Conservation (phyloP, 1,284 basidiomycete genomes). For the Naganishia liquefaciens region DNA sequence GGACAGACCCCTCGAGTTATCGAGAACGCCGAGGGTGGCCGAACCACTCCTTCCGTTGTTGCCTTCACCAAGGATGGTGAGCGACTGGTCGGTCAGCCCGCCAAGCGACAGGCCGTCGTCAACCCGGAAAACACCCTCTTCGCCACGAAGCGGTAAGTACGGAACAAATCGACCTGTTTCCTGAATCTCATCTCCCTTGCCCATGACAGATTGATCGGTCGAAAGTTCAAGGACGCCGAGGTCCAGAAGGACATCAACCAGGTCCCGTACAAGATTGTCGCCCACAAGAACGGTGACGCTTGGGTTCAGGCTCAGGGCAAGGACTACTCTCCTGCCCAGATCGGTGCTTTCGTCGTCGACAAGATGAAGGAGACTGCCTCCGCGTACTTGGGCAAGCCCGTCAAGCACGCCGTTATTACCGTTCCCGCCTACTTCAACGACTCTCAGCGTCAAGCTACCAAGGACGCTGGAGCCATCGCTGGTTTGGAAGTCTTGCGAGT, state of each 20-base stretch:
- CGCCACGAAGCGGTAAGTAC: conserved; percentile 79
- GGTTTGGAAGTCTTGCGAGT: conserved; percentile 96
- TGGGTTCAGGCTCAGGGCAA: conserved; percentile 71
- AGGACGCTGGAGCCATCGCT: conserved; percentile 94
- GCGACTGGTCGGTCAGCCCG: conserved; percentile 90
- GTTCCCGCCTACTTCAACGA: conserved; percentile 99
- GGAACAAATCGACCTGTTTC: neutral
- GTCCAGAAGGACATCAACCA: conserved; percentile 81
- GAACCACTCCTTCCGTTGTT: conserved; percentile 96
- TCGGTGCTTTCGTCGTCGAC: conserved; percentile 77
- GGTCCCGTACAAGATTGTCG: conserved; percentile 72
- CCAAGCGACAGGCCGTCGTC: conserved; percentile 95
- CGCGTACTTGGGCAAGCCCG: conserved; percentile 84
- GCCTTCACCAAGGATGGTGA: conserved; percentile 96
- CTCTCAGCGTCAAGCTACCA: conserved; percentile 96
- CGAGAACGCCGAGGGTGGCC: conserved; percentile 95
- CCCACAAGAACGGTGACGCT: conserved; percentile 62
- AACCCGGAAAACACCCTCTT: conserved; percentile 93
- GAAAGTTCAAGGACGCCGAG: conserved; percentile 89
- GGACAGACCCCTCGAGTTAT: conserved; percentile 91
- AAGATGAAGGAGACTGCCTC: conserved; percentile 98
- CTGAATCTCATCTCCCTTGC: neutral
- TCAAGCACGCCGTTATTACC: conserved; percentile 89
- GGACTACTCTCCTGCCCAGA: conserved; percentile 63
- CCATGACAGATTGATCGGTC: conserved; percentile 69